A percentile compares a stretch with the other conserved stretches of the same genome.
Conservation (phyloP, 2,329 filamentous ascomycete species). For the Seiridium cupressi region DNA sequence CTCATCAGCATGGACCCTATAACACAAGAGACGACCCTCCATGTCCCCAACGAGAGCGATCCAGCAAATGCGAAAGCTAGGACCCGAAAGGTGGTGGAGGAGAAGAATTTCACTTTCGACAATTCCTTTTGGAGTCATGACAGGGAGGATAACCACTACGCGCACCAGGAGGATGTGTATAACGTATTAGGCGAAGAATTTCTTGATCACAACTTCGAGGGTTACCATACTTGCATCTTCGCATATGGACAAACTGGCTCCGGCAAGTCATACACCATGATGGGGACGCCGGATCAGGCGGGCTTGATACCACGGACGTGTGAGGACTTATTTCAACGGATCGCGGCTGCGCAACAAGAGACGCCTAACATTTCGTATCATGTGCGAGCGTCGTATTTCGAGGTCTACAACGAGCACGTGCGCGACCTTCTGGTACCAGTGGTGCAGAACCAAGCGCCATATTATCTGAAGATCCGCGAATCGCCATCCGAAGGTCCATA, state of each 20-base stretch:
- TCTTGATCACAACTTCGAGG: conserved; percentile 97
- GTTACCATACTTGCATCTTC: conserved; percentile 99
- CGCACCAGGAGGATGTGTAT: conserved; percentile 90
- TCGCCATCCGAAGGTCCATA: conserved; percentile 94
- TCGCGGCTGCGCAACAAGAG: conserved; percentile 73
- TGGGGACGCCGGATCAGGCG: conserved; percentile 82
- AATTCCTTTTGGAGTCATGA: conserved; percentile 98
- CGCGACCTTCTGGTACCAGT: conserved; percentile 85
- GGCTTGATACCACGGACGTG: conserved; percentile 94
- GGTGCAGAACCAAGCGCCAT: conserved; percentile 66
- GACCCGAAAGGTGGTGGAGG: conserved; percentile 74
- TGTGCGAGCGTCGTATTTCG: conserved; percentile 96
- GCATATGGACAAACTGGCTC: conserved; percentile 97
- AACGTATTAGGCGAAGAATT: conserved; percentile 94
- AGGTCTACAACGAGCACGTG: conserved; percentile 99
- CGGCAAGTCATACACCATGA: conserved; percentile 98
- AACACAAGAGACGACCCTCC: conserved; percentile 80
- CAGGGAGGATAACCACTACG: conserved; percentile 77
- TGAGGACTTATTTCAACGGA: conserved; percentile 92
- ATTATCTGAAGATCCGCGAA: conserved; percentile 96
- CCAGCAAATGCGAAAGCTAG: conserved; percentile 56
- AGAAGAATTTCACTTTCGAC: conserved; percentile 93
- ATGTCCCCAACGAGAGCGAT: conserved; percentile 61
- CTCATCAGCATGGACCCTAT: conserved; percentile 88
- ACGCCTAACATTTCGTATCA: conserved; percentile 93